Conservation (phyloP, 306 rosid genomes). For the Quercus engelmannii region DNA sequence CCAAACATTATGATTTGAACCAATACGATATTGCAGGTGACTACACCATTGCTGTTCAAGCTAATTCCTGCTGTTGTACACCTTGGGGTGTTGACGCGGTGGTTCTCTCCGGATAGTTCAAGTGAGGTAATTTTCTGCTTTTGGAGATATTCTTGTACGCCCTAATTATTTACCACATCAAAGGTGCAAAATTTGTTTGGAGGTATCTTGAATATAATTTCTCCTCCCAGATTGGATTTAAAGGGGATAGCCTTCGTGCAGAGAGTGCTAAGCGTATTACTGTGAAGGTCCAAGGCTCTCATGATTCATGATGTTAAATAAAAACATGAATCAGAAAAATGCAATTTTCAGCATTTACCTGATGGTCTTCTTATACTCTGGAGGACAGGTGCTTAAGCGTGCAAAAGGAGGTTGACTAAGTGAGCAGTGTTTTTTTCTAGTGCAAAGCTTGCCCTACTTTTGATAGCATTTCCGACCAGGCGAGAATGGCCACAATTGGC, state of each 20-base stretch:
- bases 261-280: constrained; percentile 75
- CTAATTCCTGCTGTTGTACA: constrained; percentile 87
- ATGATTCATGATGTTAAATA: constrained; percentile 58
- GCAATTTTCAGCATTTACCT: constrained; percentile 32
- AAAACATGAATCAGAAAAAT: constrained; percentile 33
- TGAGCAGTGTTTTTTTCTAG: constrained; percentile 20
- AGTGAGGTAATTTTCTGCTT: constrained; percentile 59
- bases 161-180: background rate
- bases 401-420: constrained; percentile 39
- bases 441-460: background rate
- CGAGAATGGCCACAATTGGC: constrained; percentile 21
- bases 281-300: constrained; percentile 72
- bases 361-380: constrained; percentile 43
- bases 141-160: background rate
- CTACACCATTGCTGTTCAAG: constrained; percentile 98
- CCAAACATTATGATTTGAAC: constrained; percentile 14
- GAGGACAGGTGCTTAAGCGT: constrained; percentile 42
- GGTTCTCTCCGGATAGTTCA: constrained; percentile 76
- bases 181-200: constrained; percentile 21
- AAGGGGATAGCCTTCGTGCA: constrained; percentile 69
- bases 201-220: constrained; percentile 32
- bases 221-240: constrained; percentile 59
- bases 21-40: constrained; percentile 57
- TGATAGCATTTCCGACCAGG: constrained; percentile 18
- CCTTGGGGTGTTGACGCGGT: constrained; percentile 73